Percentiles rank a stretch among this genome's conserved stretches.
Evolutionary conservation across 306 rosid species (phyloP).

Genomic region (Betula pendula): DNA sequence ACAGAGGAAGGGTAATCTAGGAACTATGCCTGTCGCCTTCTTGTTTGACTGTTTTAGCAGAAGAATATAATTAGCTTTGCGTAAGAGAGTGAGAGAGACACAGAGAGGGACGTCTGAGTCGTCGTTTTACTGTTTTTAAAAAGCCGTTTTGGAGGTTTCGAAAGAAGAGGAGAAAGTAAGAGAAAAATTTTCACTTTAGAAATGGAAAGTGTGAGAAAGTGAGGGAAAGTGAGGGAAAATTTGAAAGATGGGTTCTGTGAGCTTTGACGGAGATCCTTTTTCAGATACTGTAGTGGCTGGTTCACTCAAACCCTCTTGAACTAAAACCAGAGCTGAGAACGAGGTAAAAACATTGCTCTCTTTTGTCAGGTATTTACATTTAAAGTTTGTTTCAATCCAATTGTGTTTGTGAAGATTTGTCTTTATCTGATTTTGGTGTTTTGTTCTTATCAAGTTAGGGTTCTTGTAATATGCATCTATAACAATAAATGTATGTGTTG

Average conservation of each 20-base stretch:
- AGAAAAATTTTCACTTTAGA: not conserved
- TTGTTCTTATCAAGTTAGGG: not conserved
- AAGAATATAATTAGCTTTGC: slow-evolving; percentile 5
- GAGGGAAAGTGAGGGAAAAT: slow-evolving; percentile 6
- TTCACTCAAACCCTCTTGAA: slow-evolving; percentile 7
- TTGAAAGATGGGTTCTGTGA: slow-evolving; percentile 4
- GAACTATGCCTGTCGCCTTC: not conserved
- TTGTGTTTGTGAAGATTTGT: not conserved
- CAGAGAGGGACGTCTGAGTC: slow-evolving; percentile 6
- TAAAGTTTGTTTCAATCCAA: not conserved
- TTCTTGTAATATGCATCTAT: not conserved
- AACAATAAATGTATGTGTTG: no score
- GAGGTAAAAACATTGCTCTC: not conserved
- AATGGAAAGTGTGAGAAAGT: slow-evolving; percentile 22
- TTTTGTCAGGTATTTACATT: slow-evolving; percentile 26
- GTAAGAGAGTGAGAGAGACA: not conserved
- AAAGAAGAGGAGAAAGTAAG: not conserved
- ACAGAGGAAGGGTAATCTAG: slow-evolving; percentile 6
- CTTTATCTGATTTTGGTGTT: not conserved
- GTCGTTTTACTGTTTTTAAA: slow-evolving; percentile 14
- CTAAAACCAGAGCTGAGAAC: not conserved
- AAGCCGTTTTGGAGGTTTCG: not conserved
- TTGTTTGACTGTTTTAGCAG: not conserved
- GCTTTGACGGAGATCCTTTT: slow-evolving; percentile 7
- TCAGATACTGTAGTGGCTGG: not conserved